These are phyloP conservation scores for Escallonia rubra DNA, from an alignment of 129 eudicot species.

Conservation along the genomic window DNA sequence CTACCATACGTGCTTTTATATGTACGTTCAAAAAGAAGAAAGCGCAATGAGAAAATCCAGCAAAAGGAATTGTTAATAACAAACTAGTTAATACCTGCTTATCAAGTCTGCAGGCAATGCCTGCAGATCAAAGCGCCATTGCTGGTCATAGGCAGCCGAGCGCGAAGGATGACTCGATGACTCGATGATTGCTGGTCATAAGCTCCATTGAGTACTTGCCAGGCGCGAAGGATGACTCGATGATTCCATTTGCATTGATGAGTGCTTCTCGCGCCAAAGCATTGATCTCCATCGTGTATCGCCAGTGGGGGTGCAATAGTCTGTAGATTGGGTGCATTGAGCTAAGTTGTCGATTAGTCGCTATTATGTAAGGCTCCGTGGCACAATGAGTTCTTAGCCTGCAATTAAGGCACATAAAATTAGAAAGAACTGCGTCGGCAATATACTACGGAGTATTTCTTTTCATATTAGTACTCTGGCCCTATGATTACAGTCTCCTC, in stretches of 20 bases:
- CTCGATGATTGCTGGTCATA: too few relatives aligned
- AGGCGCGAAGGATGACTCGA: conserved; percentile 27
- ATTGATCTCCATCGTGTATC: conserved; percentile 31
- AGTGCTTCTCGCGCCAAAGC: conserved; percentile 27
- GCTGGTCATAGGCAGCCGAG: conserved; percentile 4
- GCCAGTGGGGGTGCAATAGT: conserved; percentile 31
- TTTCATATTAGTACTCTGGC: too few relatives aligned
- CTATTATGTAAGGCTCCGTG: conserved; percentile 41
- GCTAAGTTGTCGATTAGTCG: conserved; percentile 35
- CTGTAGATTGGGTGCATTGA: conserved; percentile 33
- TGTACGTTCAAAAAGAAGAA: too few relatives aligned
- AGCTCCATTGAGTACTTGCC: conserved; percentile 27
- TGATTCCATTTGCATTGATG: conserved; percentile 27
- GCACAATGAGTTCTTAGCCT: conserved; percentile 40
- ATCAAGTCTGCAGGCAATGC: conserved; percentile 5
- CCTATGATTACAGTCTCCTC: too few relatives aligned
- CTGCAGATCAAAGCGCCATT: conserved; percentile 4
- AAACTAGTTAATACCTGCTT: not conserved
- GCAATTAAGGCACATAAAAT: not conserved
- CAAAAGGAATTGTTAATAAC: too few relatives aligned
- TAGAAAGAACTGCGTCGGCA: too few relatives aligned
- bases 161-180: not conserved
- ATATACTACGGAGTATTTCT: too few relatives aligned
- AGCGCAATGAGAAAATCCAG: too few relatives aligned
- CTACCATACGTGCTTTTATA: too few relatives aligned